Conservation (phyloP, 163 green algal species). For the Trebouxiophyceae sp. region DNA sequence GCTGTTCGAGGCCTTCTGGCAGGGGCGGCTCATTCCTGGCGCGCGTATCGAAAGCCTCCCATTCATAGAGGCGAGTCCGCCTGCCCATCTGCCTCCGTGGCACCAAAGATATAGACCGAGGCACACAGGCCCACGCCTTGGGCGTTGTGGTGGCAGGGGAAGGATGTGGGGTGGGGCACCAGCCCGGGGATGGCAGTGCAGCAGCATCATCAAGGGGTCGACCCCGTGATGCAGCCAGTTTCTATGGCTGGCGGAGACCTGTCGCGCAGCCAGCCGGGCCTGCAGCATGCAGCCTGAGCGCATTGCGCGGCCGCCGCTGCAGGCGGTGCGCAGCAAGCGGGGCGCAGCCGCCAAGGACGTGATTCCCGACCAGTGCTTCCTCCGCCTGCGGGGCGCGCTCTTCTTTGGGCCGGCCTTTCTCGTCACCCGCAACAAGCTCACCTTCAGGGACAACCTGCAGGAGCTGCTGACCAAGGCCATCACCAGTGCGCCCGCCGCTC, state of each 20-base stretch:
- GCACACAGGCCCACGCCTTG: no score
- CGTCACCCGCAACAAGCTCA: slow-evolving; percentile 76
- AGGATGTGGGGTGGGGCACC: no score
- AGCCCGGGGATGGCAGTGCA: no score
- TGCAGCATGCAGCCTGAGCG: no score
- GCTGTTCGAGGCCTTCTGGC: slow-evolving; percentile 71
- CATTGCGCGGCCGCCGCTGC: no score
- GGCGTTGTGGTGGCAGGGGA: no score
- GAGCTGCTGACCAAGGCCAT: slow-evolving; percentile 44
- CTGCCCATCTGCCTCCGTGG: no score
- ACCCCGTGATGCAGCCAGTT: no score
- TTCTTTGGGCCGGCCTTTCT: slow-evolving; percentile 72
- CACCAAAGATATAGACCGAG: no score
- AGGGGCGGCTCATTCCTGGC: slow-evolving; percentile 72
- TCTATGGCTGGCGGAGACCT: no score
- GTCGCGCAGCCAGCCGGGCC: no score
- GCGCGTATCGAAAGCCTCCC: slow-evolving; percentile 61
- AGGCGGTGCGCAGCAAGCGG: slow-evolving; percentile 44
- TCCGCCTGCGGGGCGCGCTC: slow-evolving; percentile 58
- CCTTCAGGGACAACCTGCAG: slow-evolving; percentile 58
- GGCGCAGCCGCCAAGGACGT: slow-evolving; percentile 42
- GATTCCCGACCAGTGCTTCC: slow-evolving; percentile 65
- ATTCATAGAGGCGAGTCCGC: slow-evolving; percentile 47
- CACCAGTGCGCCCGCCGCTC: slow-evolving; percentile 7
- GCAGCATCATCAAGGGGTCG: no score